Percentiles rank a stretch among this genome's conserved stretches.
These are phyloP conservation scores for Astrothelium subdiscretum DNA, from an alignment of 495 filamentous ascomycete genomes.

Conservation along the genomic window DNA sequence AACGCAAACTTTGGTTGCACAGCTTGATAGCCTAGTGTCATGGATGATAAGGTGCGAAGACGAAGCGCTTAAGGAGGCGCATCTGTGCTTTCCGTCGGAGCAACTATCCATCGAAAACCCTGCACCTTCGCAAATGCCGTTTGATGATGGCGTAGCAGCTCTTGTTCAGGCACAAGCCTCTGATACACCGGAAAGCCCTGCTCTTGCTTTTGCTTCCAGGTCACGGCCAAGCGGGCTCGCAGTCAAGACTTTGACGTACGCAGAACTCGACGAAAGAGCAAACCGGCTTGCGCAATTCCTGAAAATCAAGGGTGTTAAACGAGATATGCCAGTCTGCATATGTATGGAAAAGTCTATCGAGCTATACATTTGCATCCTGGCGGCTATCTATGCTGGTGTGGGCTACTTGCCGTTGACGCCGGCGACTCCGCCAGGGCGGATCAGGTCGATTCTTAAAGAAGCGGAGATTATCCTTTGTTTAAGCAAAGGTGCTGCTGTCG, in stretches of 20 bases:
- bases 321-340: conserved; percentile 50
- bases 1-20: conserved; percentile 40
- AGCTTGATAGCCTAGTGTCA: conserved; percentile 42
- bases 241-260: conserved; percentile 44
- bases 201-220: conserved; percentile 47
- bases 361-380: conserved; percentile 60
- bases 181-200: conserved; percentile 38
- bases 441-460: conserved; percentile 42
- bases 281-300: conserved; percentile 55
- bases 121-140: conserved; percentile 13
- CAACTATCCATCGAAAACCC: conserved; percentile 47
- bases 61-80: conserved; percentile 26
- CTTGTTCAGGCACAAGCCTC: conserved; percentile 42
- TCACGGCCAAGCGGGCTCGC: conserved; percentile 25
- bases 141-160: conserved; percentile 28
- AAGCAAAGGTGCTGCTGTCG: conserved; percentile 8
- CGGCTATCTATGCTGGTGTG: conserved; percentile 56
- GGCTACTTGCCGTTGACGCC: conserved; percentile 64
- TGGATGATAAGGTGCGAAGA: conserved; percentile 34
- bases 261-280: conserved; percentile 46
- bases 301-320: conserved; percentile 28
- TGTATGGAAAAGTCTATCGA: conserved; percentile 58
- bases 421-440: conserved; percentile 44
- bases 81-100: conserved; percentile 25
- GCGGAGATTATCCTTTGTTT: conserved; percentile 40